Conservation (phyloP, 2,329 filamentous ascomycete species). For the Ascochyta viciae-villosae region DNA sequence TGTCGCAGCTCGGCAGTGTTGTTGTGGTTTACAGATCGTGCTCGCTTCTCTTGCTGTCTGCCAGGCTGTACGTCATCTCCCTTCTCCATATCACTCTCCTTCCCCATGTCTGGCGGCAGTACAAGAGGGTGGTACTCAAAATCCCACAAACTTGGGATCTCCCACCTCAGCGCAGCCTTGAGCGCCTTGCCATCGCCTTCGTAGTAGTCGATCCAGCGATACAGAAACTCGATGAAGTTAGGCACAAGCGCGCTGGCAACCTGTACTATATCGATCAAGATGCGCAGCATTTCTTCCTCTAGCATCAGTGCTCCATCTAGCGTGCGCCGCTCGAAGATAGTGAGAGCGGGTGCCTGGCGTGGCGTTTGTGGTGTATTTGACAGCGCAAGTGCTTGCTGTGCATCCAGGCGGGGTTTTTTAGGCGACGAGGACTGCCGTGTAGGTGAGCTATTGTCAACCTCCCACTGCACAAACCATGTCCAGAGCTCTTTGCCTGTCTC, state of each 20-base stretch:
- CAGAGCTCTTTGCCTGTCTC: constrained; percentile 36
- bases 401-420: constrained; percentile 35
- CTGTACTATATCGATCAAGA: constrained; percentile 44
- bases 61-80: not conserved
- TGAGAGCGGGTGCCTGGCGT: constrained; percentile 19
- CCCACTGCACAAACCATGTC: constrained; percentile 45
- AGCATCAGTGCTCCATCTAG: constrained; percentile 34
- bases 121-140: constrained; percentile 42
- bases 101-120: constrained; percentile 20
- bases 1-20: constrained; percentile 21
- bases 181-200: constrained; percentile 42
- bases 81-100: not conserved
- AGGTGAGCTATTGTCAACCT: constrained; percentile 24
- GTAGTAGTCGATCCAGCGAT: constrained; percentile 43
- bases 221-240: constrained; percentile 46
- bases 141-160: constrained; percentile 46
- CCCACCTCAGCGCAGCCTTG: constrained; percentile 38
- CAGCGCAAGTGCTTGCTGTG: not conserved
- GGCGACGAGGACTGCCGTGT: constrained; percentile 14
- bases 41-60: not conserved
- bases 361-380: constrained; percentile 4
- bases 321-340: constrained; percentile 25
- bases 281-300: constrained; percentile 38
- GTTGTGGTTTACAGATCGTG: not conserved
- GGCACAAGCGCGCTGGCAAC: constrained; percentile 35